Conservation (phyloP, 2,329 filamentous ascomycete species). For the Aspergillus ochraceus region DNA sequence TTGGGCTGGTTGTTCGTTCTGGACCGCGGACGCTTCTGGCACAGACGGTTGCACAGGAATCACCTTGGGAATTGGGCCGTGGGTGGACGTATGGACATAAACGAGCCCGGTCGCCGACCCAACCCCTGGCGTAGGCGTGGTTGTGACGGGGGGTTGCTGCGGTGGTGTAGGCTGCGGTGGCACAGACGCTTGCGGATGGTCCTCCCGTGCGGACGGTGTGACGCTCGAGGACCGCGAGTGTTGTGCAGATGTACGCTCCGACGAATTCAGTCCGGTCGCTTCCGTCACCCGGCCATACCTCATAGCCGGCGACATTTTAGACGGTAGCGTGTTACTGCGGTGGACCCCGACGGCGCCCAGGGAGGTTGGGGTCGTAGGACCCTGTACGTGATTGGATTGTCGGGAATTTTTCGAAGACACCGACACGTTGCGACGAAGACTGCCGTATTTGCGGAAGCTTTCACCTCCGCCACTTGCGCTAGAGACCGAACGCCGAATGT, state of each 20-base stretch:
- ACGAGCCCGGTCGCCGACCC: slow-evolving; percentile 17
- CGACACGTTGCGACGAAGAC: slow-evolving; percentile 84
- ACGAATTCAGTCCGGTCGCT: slow-evolving; percentile 49
- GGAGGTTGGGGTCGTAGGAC: slow-evolving; percentile 62
- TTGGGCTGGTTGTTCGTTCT: not conserved
- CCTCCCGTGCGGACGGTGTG: slow-evolving; percentile 24
- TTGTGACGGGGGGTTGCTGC: not conserved
- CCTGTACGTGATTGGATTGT: slow-evolving; percentile 69
- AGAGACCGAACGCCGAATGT: slow-evolving; percentile 72
- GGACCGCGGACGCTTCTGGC: not conserved
- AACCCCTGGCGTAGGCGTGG: slow-evolving; percentile 11
- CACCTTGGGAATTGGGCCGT: slow-evolving; percentile 30
- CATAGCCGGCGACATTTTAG: slow-evolving; percentile 78
- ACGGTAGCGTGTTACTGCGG: slow-evolving; percentile 88
- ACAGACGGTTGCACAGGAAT: not conserved
- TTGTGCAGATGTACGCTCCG: slow-evolving; percentile 30
- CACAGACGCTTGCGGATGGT: slow-evolving; percentile 12
- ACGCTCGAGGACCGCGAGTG: slow-evolving; percentile 33
- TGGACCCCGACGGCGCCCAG: slow-evolving; percentile 60
- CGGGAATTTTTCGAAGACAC: slow-evolving; percentile 86
- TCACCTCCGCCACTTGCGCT: slow-evolving; percentile 87
- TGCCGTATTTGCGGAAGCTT: slow-evolving; percentile 73
- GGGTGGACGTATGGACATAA: slow-evolving; percentile 34
- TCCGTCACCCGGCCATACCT: slow-evolving; percentile 64
- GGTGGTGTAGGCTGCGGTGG: not conserved